Evolutionary conservation across 176 grass and related monocot genomes (phyloP), one percentile per base, ranked within the genome.

Genomic region (Phoenix dactylifera): DNA sequence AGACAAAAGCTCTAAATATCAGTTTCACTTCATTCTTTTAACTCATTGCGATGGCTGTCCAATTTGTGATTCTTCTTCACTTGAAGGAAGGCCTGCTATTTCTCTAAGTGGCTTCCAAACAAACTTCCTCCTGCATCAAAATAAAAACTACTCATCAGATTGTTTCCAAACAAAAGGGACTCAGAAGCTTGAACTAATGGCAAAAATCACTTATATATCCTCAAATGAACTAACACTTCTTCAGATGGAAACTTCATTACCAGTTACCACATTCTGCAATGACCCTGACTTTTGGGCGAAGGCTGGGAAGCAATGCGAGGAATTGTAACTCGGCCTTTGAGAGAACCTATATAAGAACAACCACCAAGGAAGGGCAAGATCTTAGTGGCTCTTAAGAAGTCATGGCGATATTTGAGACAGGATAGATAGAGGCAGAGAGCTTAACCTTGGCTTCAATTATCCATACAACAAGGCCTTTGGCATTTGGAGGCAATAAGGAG

Each of bases 261-360:
- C 87, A 96, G 75, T 85, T 96, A 26, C 83, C 80, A 1, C 80
- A 85, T 80, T 96, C 83, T 2, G 81, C 87, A 1, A 91, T 80
- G 24, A 96, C 83, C 73, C 72, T 78, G 58, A 96, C 92, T 70
- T 85, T 88, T 9, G 92, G 92, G 5, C 87, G 86, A 72, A 88
- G 78, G 20, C 77, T 83, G 0, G 83, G 83, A 63, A 96, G 92
- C 59, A 91, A 77, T 44, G 80, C 92, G 20, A 91, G 80, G 72
- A 96, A 96, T 71, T 96, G 87, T 69, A 96, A 55, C 69, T 96
- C 83, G 0, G 92, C 92, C 80, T 96, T 96, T 16, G 87, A 96
- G 16, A 96, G 75, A 52, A 96, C 92, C 92, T 91, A n/a, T n/a
- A n/a, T n/a, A 60, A 25, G 18, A 51, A 25, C 55, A 50, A 52